Base-by-base conservation (phyloP, 2,329 filamentous ascomycete species). In the Aurifilum marmelostoma region DNA sequence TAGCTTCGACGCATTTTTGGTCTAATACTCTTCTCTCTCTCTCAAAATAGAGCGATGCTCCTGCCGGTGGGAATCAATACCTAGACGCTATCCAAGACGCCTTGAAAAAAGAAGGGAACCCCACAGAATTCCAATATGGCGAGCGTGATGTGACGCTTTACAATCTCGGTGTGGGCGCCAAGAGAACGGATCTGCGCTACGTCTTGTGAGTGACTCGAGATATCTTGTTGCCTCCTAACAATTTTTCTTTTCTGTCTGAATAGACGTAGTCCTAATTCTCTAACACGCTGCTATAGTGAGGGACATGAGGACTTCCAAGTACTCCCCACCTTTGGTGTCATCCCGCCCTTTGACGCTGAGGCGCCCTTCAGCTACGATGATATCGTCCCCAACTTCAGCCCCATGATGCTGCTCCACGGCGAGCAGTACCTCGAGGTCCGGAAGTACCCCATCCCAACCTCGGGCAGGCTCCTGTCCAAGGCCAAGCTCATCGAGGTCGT, bases 351-450 rank as follows among this genome's bases (percentile, higher is more conserved):
- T 83, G 91, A 91, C 82, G 91, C 93, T 71, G 86, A 92, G 73
- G 84, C 89, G 71, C 93, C 95, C 37, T 98, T 92, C 84, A 89
- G 85, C 80, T 87, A 96, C 75, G 88, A 89, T 77, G 89, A 94
- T 68, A 87, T 99, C 71, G 91, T 98, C 37, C 94, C 94, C 79
- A 97, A 98, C 86, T 99, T 97, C 85, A 93, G 89, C 50, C 95
- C 94, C 71, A 97, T 97, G 93, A 97, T 97, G 94, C 89, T 99
- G 64, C 91, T 99, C 32, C 96, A 99, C 83, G 96, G 96, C 78
- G 96, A 99, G 85, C 96, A 99, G 81, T 99, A 94, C 83, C 92
- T 99, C 73, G 96, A 99, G 82, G 88, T 99, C 77, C 89, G 91
- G 78, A 93, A 95, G 80, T 97, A 90, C 83, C 96, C 96, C 54